Evolutionary conservation across 2,329 filamentous ascomycete genomes (phyloP), one percentile per base, ranked within the genome.

Genomic region (Ascocoryne sarcoides): DNA sequence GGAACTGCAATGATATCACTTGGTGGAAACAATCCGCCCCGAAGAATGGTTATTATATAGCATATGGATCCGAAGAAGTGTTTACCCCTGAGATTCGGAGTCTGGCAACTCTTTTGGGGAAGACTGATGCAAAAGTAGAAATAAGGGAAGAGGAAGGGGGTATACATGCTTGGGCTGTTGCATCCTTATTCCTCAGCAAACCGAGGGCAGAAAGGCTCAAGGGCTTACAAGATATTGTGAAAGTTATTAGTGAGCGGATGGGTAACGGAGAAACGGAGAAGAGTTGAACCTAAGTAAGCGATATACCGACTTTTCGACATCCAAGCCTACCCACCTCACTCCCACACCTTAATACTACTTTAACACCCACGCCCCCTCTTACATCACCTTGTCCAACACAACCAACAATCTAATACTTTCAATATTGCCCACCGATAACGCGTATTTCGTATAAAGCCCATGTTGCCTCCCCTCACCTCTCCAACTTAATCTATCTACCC

Each of bases 91-190:
- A 88, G 48, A 81, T 85, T 14, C 66, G 74, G 48, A 67, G 70
- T 17, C 64, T 87, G 44, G 65, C 84, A 10, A 60, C 62, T 10
- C 61, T 73, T 20, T 65, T 85, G 42, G 65, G 68, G 42, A 68
- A 68, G 36, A 66, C 70, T 10, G 71, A 71, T 3, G 61, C 75
- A 23, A 68, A 43, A 67, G 48, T 51, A 1, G 32, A 69, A 39
- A 69, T n/a, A 12, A 37, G 45, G 52, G 75, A 76, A 54, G 77
- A 84, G 49, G 62, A 68, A 19, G 80, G 75, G 10, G 79, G 76
- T 2, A 79, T 92, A 43, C 86, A 93, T 60, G 85, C 81, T 9
- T 93, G 86, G 87, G 84, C 85, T 0, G 80, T 93, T 15, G 82
- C 81, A 8, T 67, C 67, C 46, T 55, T 78, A 14, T 79, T 77